Base-by-base conservation (phyloP, 2,329 filamentous ascomycete species). In the Hypomyces rosellus region DNA sequence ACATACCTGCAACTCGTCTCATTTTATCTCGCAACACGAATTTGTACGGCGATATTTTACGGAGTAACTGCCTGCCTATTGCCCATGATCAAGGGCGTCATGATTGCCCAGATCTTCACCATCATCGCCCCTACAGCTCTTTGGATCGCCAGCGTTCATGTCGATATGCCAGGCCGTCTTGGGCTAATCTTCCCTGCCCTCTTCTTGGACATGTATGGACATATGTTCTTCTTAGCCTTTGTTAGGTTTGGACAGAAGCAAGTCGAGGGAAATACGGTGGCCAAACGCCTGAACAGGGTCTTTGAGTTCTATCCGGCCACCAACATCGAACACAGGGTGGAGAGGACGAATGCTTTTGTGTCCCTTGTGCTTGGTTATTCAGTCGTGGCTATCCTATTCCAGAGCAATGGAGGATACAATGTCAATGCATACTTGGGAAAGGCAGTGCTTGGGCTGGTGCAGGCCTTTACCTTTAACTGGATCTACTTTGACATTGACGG, bases 301-400 rank as follows among this genome's bases (percentile, higher is more conserved):
- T 80, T 82, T 51, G 80, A 84, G 54, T 84, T 83, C 62, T 77
- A 74, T 48, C 82, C 80, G 2, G 80, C 78, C 1, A 69, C 80
- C 43, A 85, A 84, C 56, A 85, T 85, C 55, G 82, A 85, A 64
- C 82, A 86, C 62, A 76, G 79, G 49, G 79, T 81, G 4, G 82
- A 85, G 63, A 70, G 82, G 6, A 85, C 78, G 30, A 80, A 79
- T 50, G 81, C 81, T 0, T 86, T 85, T 58, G 78, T 85, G 0
- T 78, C 80, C 0, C 68, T 85, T 3, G 81, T 86, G 1, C 78
- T 85, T 56, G 82, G 82, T 14, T 84, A 84, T 56, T 80, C 76
- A 1, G 81, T 85, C 20, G 74, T 85, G 25, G 80, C 76, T 0
- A 69, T 84, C 34, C 67, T 84, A 38, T 84, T 80, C 59, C 81